These are phyloP conservation scores for Vaccinium vitisidaea DNA, from an alignment of 148 eudicot species.

Conservation along the genomic window DNA sequence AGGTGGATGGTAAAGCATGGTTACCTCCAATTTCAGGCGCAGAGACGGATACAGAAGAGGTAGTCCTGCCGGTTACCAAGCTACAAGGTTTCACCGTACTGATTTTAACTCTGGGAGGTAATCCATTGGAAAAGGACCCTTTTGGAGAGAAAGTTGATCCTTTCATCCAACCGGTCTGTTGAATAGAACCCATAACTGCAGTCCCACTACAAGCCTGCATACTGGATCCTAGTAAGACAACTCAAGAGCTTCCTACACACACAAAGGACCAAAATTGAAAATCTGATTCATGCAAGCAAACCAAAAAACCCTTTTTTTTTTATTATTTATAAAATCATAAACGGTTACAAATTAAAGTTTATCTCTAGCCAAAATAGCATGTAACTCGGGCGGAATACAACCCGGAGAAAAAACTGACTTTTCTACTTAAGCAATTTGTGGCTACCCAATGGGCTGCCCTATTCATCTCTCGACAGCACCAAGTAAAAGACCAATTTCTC, in stretches of 20 bases:
- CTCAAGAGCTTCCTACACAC: constrained; percentile 5
- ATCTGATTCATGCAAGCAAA: background rate
- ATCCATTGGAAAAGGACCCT: constrained; percentile 17
- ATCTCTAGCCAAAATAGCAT: too few relatives aligned
- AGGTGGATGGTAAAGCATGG: background rate
- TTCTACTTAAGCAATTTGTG: too few relatives aligned
- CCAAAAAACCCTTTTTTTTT: background rate
- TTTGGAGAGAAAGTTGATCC: constrained; percentile 27
- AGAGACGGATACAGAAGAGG: constrained; percentile 44
- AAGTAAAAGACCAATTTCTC: too few relatives aligned
- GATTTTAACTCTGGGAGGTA: constrained; percentile 27
- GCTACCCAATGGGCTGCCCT: too few relatives aligned
- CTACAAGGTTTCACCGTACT: constrained; percentile 36
- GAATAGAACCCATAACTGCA: constrained; percentile 55
- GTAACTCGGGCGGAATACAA: too few relatives aligned
- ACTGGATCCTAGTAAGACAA: background rate
- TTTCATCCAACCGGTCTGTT: constrained; percentile 44
- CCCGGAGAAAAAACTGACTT: too few relatives aligned
- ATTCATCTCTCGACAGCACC: too few relatives aligned
- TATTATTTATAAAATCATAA: too few relatives aligned
- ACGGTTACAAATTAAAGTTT: too few relatives aligned
- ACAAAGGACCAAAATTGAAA: background rate
- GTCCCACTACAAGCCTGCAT: constrained; percentile 54
- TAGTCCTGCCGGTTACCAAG: constrained; percentile 47
- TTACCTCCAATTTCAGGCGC: constrained; percentile 55